Conservation (phyloP, 2,329 filamentous ascomycete genomes). For the Trichophyton rubrum region DNA sequence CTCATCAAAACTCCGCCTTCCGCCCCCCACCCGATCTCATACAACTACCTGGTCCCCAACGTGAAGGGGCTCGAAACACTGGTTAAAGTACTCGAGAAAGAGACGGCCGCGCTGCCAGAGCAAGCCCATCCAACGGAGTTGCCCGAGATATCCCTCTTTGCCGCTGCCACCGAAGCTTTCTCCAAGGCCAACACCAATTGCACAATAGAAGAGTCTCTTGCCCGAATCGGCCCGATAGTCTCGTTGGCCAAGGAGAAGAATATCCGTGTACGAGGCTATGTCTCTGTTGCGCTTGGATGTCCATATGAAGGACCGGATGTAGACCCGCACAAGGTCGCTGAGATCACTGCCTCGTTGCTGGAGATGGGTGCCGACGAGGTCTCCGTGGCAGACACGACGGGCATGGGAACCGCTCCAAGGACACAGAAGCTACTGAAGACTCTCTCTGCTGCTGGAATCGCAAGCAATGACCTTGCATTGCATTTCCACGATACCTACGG, state of each 20-base stretch:
- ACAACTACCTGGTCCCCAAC: constrained; percentile 56
- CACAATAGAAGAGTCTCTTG: constrained; percentile 48
- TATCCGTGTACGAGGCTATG: constrained; percentile 51
- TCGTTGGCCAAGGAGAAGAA: constrained; percentile 42
- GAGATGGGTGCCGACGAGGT: constrained; percentile 56
- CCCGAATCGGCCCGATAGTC: constrained; percentile 47
- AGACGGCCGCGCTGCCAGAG: constrained; percentile 19
- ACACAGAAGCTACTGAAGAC: constrained; percentile 47
- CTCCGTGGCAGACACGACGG: constrained; percentile 53
- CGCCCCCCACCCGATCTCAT: constrained; percentile 43
- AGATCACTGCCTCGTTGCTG: constrained; percentile 47
- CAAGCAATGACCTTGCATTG: constrained; percentile 47
- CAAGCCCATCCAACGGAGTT: constrained; percentile 26
- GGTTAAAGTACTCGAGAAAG: constrained; percentile 40
- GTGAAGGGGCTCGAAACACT: constrained; percentile 49
- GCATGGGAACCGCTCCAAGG: constrained; percentile 53
- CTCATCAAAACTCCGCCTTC: constrained; percentile 40
- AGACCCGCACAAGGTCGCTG: constrained; percentile 47
- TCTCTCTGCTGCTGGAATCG: constrained; percentile 47
- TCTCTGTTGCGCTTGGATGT: constrained; percentile 52
- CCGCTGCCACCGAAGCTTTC: constrained; percentile 53
- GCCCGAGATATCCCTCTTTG: constrained; percentile 50
- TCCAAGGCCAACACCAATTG: constrained; percentile 56
- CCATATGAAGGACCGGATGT: constrained; percentile 54
- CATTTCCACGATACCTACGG: constrained; percentile 59